phyloP scores from a whole-genome alignment of 2,329 filamentous ascomycete genomes.

The Sporothrix curviconia region DNA sequence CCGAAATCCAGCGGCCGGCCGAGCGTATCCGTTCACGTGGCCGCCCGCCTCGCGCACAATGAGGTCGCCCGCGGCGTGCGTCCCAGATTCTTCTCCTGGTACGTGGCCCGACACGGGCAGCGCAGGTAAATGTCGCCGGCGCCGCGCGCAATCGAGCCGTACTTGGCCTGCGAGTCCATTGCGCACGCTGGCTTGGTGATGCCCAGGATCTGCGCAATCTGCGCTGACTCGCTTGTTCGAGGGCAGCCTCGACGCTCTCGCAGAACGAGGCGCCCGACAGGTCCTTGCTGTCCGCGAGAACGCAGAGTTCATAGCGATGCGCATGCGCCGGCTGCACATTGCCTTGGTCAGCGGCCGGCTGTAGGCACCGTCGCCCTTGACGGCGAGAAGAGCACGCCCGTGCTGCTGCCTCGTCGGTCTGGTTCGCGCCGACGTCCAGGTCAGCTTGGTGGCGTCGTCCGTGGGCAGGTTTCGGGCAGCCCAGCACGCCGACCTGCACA shows the following conservation, averaged over 20 bases:
- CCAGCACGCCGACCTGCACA: conserved; percentile 89
- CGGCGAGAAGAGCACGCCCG: conserved; percentile 82
- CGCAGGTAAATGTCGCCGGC: conserved; percentile 93
- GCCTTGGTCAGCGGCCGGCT: conserved; percentile 62
- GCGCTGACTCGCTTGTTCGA: conserved; percentile 81
- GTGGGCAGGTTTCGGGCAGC: conserved; percentile 92
- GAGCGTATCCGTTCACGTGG: conserved; percentile 78
- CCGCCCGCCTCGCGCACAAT: conserved; percentile 93
- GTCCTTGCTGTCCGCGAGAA: conserved; percentile 40
- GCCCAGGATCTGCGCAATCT: conserved; percentile 75
- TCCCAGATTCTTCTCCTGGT: conserved; percentile 99
- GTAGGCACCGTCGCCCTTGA: conserved; percentile 71
- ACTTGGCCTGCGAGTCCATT: conserved; percentile 99
- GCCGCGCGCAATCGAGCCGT: conserved; percentile 87
- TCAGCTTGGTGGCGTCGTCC: conserved; percentile 66
- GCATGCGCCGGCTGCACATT: conserved; percentile 46
- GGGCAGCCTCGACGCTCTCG: conserved; percentile 85
- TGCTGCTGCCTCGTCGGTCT: conserved; percentile 66
- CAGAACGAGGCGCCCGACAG: conserved; percentile 84
- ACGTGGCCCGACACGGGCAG: conserved; percentile 72
- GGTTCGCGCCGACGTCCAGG: conserved; percentile 66
- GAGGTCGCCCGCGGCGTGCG: conserved; percentile 87
- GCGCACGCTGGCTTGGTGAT: conserved; percentile 82
- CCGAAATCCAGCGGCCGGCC: conserved; percentile 83
- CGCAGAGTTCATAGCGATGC: conserved; percentile 68